Percentiles rank a stretch among this genome's conserved stretches.
phyloP scores from a whole-genome alignment of 169 alveolate genomes.

The Eimeria necatrix region DNA sequence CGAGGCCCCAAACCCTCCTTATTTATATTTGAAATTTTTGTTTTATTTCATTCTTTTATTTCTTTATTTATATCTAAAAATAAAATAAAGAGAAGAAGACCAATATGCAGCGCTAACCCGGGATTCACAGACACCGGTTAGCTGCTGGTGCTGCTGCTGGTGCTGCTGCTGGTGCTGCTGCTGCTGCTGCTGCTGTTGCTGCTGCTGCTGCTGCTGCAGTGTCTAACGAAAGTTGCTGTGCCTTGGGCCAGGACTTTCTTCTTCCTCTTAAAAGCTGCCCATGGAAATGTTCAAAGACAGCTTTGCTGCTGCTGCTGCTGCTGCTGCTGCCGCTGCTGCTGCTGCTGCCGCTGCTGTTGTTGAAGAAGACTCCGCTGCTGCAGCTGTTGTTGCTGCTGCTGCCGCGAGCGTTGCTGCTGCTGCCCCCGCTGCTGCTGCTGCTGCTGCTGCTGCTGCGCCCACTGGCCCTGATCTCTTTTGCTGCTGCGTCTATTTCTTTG shows the following conservation, averaged over 20 bases:
- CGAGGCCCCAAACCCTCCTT: too few relatives aligned
- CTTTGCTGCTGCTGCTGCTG: background rate
- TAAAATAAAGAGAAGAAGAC: too few relatives aligned
- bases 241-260: too few relatives aligned
- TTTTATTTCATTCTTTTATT: too few relatives aligned
- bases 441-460: slow-evolving; percentile 22
- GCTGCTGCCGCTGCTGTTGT: slow-evolving; percentile 14
- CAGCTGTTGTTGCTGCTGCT: slow-evolving; percentile 27
- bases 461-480: too few relatives aligned
- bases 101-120: too few relatives aligned
- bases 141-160: background rate
- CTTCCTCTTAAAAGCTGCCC: too few relatives aligned
- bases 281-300: background rate
- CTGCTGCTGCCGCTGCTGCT: slow-evolving; percentile 36
- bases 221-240: background rate
- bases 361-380: background rate
- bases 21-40: too few relatives aligned
- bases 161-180: background rate
- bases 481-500: too few relatives aligned
- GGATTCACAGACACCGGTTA: too few relatives aligned
- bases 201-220: background rate
- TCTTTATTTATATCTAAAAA: too few relatives aligned
- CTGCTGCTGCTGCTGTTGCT: background rate
- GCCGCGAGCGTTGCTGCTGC: background rate
- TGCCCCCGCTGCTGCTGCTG: slow-evolving; percentile 14